Base-by-base conservation (phyloP, 768 basidiomycete genomes). In the Rubroboletus pulcherrimus region DNA sequence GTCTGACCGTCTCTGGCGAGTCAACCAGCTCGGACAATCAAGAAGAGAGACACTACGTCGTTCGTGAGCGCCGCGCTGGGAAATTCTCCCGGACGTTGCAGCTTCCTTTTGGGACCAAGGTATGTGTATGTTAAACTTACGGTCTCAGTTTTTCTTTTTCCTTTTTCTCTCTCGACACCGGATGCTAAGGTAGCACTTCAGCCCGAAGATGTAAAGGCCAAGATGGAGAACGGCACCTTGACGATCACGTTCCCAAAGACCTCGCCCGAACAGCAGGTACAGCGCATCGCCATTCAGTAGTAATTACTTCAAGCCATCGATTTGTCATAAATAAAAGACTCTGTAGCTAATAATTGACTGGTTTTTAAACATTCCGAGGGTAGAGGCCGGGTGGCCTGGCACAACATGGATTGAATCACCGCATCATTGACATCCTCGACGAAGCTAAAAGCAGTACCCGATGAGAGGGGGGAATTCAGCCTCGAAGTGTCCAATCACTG, bases 241-340 rank as follows among this genome's bases (percentile, higher is more conserved):
- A 71, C 69, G 1, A 70, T 83, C 31, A 74, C 71, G 17, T 82
- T 82, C 71, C 80, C 81, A n/a, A 79, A 74, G 68, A 64, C 71
- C 4, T 64, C 31, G 21, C 54, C 71, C 3, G 80, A 81, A 57
- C 57, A 67, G 51, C 71, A 71, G 7, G 75, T 77, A 15, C 75
- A 75, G 71, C 77, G 69, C 48, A 75, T 81, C 47, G 61, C 64
- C 12, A 41, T 63, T 30, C 51, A 53, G 37, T 51, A 57, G 33
- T 21, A 5, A 0, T 19, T 7, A 12, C n/a, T 45, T 19, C 31
- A 33, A 29, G 12, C 19, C 10, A 5, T 33, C 12, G 6, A 8
- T 14, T 14, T 21, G 19, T 33, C 29, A n/a, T 10, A 6, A 8
- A 33, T 21, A 7, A 9, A 21, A 19, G 45, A 21, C 6, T 11